Evolutionary conservation across 2,329 filamentous ascomycete species (phyloP), one percentile per base, ranked within the genome.

Genomic region (Graphilbum sp.): DNA sequence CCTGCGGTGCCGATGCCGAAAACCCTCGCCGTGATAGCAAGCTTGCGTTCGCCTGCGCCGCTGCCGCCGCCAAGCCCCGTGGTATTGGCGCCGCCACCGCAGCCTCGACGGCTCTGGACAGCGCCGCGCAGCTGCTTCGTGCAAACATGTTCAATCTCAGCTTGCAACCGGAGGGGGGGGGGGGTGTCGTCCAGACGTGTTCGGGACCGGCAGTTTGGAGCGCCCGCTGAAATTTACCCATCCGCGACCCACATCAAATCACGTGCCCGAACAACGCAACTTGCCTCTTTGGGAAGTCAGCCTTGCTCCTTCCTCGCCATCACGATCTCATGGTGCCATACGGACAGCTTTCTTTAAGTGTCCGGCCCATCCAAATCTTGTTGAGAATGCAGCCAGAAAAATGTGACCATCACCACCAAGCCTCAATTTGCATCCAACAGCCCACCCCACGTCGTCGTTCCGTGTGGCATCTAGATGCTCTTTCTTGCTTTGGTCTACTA

Each of bases 1-100:
- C 61, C 48, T 68, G 66, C 53, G 61, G 59, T 38, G 73, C 54
- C 32, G 83, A 79, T 32, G 75, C 77, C 40, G 82, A 87, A 64
- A 95, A 95, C 45, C 34, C 30, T 7, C 45, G 43, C 23, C 34
- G 33, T 8, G n/a, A 2, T 5, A 17, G 23, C 23, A n/a, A n/a
- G n/a, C n/a, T n/a, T n/a, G n/a, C n/a, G n/a, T n/a, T n/a, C n/a
- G n/a, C n/a, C n/a, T n/a, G n/a, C 6, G 21, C 21, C 21, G 21
- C 21, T 24, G 21, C 21, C 6, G 27, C 11, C 15, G 34, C 27
- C n/a, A 18, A 20, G 34, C 33, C 13, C 11, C 8, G 27, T 29
- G 27, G 8, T 57, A 19, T 62, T 55, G 24, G 54, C 47, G 35
- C 67, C 59, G 36, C 25, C n/a, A 32, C 18, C 2, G 37, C 17